Evolutionary conservation across 805 yeast genomes (phyloP).

Genomic region (Komagataella pastoris): DNA sequence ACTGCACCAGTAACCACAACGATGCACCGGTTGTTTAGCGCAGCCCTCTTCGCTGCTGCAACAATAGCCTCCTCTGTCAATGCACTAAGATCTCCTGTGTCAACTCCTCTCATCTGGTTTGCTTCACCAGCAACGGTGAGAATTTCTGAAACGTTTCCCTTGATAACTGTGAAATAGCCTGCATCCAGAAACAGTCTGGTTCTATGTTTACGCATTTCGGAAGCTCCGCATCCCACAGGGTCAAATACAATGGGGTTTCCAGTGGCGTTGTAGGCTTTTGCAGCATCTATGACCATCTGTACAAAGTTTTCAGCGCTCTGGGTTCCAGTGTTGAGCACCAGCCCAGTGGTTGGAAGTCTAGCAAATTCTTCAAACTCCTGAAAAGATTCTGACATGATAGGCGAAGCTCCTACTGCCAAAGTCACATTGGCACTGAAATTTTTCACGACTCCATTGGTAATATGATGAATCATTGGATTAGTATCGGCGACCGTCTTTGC

Average conservation of each 20-base stretch:
- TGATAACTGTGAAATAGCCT: slow-evolving; percentile 54
- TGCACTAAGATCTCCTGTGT: slow-evolving; percentile 18
- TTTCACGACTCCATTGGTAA: slow-evolving; percentile 81
- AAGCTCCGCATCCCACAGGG: slow-evolving; percentile 91
- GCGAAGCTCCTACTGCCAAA: slow-evolving; percentile 74
- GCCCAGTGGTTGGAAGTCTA: slow-evolving; percentile 32
- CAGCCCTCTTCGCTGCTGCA: slow-evolving; percentile 31
- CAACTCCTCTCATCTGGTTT: slow-evolving; percentile 61
- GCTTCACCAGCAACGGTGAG: slow-evolving; percentile 37
- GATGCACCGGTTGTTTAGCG: slow-evolving; percentile 36
- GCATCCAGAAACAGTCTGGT: slow-evolving; percentile 35
- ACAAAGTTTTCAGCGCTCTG: slow-evolving; percentile 28
- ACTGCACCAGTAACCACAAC: slow-evolving; percentile 61
- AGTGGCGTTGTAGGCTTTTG: slow-evolving; percentile 39
- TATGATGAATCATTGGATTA: slow-evolving; percentile 69
- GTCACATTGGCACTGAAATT: slow-evolving; percentile 82
- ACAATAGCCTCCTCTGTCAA: slow-evolving; percentile 16
- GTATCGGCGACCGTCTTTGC: neutral
- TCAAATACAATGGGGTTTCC: slow-evolving; percentile 64
- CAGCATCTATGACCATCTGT: slow-evolving; percentile 33
- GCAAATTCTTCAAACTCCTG: slow-evolving; percentile 63
- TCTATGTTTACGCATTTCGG: slow-evolving; percentile 37
- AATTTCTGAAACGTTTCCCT: slow-evolving; percentile 84
- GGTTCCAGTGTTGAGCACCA: slow-evolving; percentile 71
- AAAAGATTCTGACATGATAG: slow-evolving; percentile 71